Evolutionary conservation across 371 early-diverging fungal species (phyloP), one percentile per base, ranked within the genome.

Genomic region (Apophysomyces variabilis): DNA sequence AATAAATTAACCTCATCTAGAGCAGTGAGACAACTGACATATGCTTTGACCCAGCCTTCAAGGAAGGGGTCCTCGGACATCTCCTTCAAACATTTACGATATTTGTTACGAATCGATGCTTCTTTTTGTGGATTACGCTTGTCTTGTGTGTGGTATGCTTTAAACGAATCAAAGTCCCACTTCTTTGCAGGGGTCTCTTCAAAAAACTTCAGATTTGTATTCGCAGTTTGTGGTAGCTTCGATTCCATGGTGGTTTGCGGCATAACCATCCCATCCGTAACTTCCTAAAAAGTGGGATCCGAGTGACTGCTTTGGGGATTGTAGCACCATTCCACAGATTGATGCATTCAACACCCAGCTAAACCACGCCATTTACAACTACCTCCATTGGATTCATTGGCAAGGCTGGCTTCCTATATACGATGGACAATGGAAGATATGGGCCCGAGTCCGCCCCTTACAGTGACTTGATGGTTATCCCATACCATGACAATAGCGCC

Each of bases 401-500:
- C 43, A 43, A 43, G 43, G 43, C 43, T 43, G 43, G 43, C 43
- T 43, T 43, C 43, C 43, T 4, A 43, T 43, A 14, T 9, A 43
- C 43, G 43, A 43, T 43, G 43, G 14, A 18, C 46, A 45, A 13
- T 45, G 46, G 46, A 45, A 45, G 46, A 18, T 45, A 45, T 45
- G 13, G 13, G 46, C 46, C 13, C 12, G 46, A 45, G 46, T 45
- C 16, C 46, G 46, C 13, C 46, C 46, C 13, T 45, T 45, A 45
- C 13, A 45, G 46, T 13, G 46, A 45, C 46, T 45, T 13, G 13
- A 13, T 45, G 46, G 46, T 13, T 45, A 45, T 45, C 46, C 46
- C 46, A 13, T 45, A 11, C 46, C 46, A 45, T 45, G 46, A 45
- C 46, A 45, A 45, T 45, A 45, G 46, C 46, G 46, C 46, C 46